Conservation (phyloP, 1,284 basidiomycete genomes). For the Heterobasidion occidentale region DNA sequence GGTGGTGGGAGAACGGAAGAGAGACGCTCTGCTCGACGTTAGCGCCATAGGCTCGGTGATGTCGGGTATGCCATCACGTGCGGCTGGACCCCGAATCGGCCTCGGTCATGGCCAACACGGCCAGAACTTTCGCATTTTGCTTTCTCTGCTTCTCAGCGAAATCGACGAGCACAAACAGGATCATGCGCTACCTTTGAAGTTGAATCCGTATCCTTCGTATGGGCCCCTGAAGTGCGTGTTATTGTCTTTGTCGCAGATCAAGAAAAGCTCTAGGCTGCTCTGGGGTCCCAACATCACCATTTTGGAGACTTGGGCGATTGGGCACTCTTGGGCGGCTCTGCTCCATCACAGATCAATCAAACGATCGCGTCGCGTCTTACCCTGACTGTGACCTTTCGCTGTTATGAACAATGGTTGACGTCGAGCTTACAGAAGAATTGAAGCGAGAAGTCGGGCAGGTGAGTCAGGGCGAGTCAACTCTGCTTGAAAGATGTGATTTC, state of each 20-base stretch:
- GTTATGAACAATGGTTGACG: constrained; percentile 1
- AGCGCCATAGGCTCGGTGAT: background rate
- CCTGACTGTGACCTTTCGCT: background rate
- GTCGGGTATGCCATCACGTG: background rate
- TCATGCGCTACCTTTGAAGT: background rate
- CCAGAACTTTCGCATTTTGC: no score
- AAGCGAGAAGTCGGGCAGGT: constrained; percentile 51
- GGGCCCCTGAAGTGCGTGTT: no score
- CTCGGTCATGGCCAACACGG: background rate
- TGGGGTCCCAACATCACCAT: no score
- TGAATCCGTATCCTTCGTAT: no score
- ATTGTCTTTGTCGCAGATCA: no score
- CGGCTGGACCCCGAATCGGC: background rate
- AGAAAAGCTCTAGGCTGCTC: no score
- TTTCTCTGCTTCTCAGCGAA: background rate
- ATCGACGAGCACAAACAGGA: background rate
- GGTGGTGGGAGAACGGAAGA: background rate
- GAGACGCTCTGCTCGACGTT: background rate
- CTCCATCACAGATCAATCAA: background rate
- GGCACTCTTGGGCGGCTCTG: no score
- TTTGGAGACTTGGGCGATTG: no score
- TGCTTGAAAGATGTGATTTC: background rate
- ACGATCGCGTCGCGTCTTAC: background rate
- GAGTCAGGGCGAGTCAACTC: background rate
- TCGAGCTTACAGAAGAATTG: constrained; percentile 26